Evolutionary conservation across 306 rosid genomes (phyloP), one percentile per base, ranked within the genome.

Genomic region (Ormosia semicastrata): DNA sequence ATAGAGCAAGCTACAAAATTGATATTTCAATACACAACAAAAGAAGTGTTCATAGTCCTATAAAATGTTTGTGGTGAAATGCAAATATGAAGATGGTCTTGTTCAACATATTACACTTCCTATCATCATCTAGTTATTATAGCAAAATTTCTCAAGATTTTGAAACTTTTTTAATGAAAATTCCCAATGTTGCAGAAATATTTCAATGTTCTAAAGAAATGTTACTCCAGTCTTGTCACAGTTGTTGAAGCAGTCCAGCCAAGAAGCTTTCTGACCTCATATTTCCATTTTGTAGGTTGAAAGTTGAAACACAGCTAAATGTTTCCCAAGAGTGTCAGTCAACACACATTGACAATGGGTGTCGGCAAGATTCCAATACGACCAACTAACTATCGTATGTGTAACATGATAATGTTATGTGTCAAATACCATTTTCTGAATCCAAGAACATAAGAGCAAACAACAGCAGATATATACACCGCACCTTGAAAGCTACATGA

Each of bases 401-500:
- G 49, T 11, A 74, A 59, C 54, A 66, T 47, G 73, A 39, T 15
- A 66, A 67, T 14, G 29, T 43, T 53, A 79, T 53, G 54, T 13
- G 70, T 62, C 43, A 57, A 69, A 47, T 30, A 63, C 59, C 24
- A 39, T 59, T 44, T 49, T 58, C 52, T 15, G 36, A 36, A 70
- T 76, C 30, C 15, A 75, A 66, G 36, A n/a, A 15, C 6, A 66
- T 8, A 33, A 63, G 40, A 66, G 65, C 46, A 66, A 60, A 82
- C n/a, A 46, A 52, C 24, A 44, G 50, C 24, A 75, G 50, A 73
- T 17, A 67, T 43, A 79, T 18, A 63, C 29, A 85, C 80, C 86
- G 52, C 85, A 92, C 98, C 92, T 94, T 94, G 92, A 94, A 94
- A 79, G 98, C 98, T 71, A 94, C 90, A 80, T 77, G 91, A 81